Evolutionary conservation across 495 filamentous ascomycete genomes (phyloP).

Genomic region (Friedmanniomyces endolithicus): DNA sequence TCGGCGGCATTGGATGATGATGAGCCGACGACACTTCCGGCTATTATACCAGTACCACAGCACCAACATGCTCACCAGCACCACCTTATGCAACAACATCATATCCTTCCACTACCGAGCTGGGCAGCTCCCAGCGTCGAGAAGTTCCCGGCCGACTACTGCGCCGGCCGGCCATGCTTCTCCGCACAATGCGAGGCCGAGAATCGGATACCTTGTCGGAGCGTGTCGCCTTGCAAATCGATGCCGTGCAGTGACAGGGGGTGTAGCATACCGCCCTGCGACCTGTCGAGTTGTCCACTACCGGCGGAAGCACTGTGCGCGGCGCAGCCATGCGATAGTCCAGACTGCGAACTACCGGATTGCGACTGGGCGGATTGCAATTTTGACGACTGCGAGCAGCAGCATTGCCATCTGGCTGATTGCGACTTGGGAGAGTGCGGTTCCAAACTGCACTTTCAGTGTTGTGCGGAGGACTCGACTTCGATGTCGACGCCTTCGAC

Average conservation of each 20-base stretch:
- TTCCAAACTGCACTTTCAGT: too few species aligned
- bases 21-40: neutral
- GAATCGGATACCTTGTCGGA: slow-evolving; percentile 1
- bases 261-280: slow-evolving; percentile 5
- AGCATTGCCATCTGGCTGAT: neutral
- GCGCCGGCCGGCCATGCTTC: slow-evolving; percentile 4
- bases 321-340: neutral
- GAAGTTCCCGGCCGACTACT: neutral
- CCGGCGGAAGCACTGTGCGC: neutral
- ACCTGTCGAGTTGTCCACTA: neutral
- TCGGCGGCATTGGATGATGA: neutral
- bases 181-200: neutral
- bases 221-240: slow-evolving; percentile 8
- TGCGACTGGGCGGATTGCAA: slow-evolving; percentile 7
- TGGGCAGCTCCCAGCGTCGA: neutral
- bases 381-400: neutral
- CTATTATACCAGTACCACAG: neutral
- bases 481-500: neutral
- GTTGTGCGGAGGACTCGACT: neutral
- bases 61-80: neutral
- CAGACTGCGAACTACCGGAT: neutral
- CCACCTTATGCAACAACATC: neutral
- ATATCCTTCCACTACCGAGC: neutral
- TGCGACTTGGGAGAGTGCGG: neutral
- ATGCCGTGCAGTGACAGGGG: slow-evolving; percentile 3